These are phyloP conservation scores for Gossypium rotundifolium DNA, from an alignment of 345 rosid species.

Conservation along the genomic window DNA sequence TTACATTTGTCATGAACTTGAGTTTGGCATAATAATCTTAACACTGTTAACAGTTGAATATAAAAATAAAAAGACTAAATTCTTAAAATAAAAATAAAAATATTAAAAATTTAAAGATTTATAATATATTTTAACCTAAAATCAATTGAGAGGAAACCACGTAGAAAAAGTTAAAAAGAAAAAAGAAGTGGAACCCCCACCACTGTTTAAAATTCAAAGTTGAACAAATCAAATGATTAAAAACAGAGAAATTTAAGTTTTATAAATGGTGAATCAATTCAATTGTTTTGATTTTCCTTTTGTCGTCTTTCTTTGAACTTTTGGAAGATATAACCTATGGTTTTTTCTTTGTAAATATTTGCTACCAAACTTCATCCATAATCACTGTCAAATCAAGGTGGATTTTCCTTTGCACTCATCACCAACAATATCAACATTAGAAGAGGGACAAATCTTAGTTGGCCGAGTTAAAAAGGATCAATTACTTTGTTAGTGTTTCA, in stretches of 20 bases:
- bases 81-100: accelerated
- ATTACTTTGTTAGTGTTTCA: too few relatives aligned
- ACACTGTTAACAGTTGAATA: accelerated
- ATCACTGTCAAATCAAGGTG: not conserved
- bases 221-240: too few relatives aligned
- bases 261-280: not conserved
- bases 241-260: not conserved
- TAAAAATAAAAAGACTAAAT: too few relatives aligned
- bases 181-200: not conserved
- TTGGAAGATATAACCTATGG: not conserved
- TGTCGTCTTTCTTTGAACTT: not conserved
- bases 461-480: too few relatives aligned
- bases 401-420: not conserved
- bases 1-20: too few relatives aligned
- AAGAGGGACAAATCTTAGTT: too few relatives aligned
- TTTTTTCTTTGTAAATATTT: not conserved
- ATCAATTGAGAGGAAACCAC: too few relatives aligned
- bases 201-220: too few relatives aligned
- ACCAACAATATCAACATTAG: too few relatives aligned
- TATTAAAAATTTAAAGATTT: too few relatives aligned
- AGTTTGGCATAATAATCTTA: too few relatives aligned
- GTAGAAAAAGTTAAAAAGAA: not conserved
- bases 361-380: not conserved
- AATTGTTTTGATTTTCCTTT: not conserved
- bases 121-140: too few relatives aligned